Conservation (phyloP, 495 filamentous ascomycete genomes). For the Annulohypoxylon stygium region DNA sequence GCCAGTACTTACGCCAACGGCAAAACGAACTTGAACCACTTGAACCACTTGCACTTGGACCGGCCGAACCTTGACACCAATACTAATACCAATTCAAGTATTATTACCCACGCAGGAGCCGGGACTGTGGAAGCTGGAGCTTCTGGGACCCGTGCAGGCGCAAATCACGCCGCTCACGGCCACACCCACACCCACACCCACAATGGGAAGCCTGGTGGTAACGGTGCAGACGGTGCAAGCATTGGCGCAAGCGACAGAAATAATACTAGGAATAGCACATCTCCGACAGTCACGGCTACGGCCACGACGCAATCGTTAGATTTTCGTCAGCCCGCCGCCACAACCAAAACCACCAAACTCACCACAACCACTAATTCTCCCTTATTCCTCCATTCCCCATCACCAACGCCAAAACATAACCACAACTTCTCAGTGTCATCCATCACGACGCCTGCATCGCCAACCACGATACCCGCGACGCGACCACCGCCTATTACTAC, state of each 20-base stretch:
- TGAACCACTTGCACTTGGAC: not conserved
- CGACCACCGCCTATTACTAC: slow-evolving; percentile 38
- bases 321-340: slow-evolving; percentile 52
- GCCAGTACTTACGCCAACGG: slow-evolving; percentile 5
- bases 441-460: slow-evolving; percentile 43
- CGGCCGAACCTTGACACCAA: slow-evolving; percentile 36
- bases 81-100: slow-evolving; percentile 32
- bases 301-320: slow-evolving; percentile 48
- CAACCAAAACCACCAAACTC: slow-evolving; percentile 13
- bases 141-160: slow-evolving; percentile 4
- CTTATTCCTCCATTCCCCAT: slow-evolving; percentile 16
- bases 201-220: slow-evolving; percentile 41
- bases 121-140: slow-evolving; percentile 12
- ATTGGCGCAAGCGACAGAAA: slow-evolving; percentile 31
- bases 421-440: slow-evolving; percentile 39
- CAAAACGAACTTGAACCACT: slow-evolving; percentile 22
- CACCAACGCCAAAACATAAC: slow-evolving; percentile 30
- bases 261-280: slow-evolving; percentile 35
- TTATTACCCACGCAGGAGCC: slow-evolving; percentile 35
- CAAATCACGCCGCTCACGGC: slow-evolving; percentile 34
- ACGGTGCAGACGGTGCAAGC: slow-evolving; percentile 26
- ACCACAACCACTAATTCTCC: slow-evolving; percentile 6
- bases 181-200: slow-evolving; percentile 14
- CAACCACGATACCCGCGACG: slow-evolving; percentile 38
- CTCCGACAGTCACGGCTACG: slow-evolving; percentile 50